phyloP scores from a whole-genome alignment of 2,329 filamentous ascomycete species.

The Cordyceps cicadae region DNA sequence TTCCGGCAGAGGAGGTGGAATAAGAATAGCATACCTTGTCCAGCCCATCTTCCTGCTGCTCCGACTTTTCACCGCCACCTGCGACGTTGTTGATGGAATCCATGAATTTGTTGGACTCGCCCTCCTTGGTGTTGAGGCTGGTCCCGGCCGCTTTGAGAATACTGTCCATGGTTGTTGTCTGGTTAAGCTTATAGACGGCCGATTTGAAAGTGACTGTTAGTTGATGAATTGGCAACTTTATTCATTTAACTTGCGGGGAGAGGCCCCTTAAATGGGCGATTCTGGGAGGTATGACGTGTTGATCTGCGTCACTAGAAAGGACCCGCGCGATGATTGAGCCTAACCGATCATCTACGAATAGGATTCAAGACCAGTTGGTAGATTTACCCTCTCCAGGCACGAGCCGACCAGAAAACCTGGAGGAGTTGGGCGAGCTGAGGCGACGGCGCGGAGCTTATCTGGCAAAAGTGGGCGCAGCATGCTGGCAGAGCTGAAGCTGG shows the following conservation, averaged over 20 bases:
- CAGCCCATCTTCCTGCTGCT: slow-evolving; percentile 4
- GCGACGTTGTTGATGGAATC: slow-evolving; percentile 2
- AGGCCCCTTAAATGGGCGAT: too few species aligned
- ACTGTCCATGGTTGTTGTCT: background rate
- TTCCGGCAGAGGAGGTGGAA: background rate
- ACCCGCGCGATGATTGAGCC: too few species aligned
- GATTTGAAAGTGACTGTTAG: too few species aligned
- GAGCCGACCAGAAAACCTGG: background rate
- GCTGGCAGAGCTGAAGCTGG: background rate
- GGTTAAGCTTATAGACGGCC: too few species aligned
- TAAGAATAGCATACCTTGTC: slow-evolving; percentile 3
- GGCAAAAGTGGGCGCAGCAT: background rate
- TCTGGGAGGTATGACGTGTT: too few species aligned
- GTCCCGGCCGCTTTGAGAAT: background rate
- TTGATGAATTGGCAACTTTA: too few species aligned
- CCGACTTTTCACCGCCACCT: slow-evolving; percentile 3
- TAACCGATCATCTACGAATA: too few species aligned
- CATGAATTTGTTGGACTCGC: slow-evolving; percentile 1
- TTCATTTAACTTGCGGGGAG: too few species aligned
- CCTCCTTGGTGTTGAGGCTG: slow-evolving; percentile 4
- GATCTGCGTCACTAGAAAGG: too few species aligned
- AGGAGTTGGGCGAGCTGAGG: background rate
- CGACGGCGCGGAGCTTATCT: background rate
- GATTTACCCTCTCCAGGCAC: background rate
- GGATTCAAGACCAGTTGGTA: too few species aligned